Evolutionary conservation across 345 rosid genomes (phyloP).

Genomic region (rapeseed (Brassica napus)): DNA sequence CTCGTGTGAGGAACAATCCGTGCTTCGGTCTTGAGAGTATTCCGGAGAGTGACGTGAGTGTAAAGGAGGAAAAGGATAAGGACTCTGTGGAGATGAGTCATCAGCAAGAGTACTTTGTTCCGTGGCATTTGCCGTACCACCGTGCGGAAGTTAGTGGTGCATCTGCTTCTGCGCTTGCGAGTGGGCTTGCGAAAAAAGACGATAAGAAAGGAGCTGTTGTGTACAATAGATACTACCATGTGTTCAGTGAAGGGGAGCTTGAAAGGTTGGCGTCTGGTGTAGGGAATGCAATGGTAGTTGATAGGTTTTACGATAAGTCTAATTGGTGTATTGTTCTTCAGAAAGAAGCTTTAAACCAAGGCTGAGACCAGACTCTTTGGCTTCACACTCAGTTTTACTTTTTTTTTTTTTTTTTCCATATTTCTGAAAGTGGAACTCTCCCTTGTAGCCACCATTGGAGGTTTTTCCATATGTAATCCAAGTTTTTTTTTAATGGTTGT

Average conservation of each 20-base stretch:
- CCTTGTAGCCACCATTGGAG: slow-evolving; percentile 13
- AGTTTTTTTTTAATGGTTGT: slow-evolving; percentile 12
- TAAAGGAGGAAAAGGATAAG: slow-evolving; percentile 32
- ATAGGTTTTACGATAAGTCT: slow-evolving; percentile 87
- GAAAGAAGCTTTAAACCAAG: slow-evolving; percentile 49
- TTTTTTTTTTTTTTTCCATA: not conserved
- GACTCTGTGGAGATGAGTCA: slow-evolving; percentile 12
- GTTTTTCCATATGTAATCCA: slow-evolving; percentile 8
- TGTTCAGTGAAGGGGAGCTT: slow-evolving; percentile 88
- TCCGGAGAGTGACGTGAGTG: slow-evolving; percentile 71
- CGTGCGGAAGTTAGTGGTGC: slow-evolving; percentile 91
- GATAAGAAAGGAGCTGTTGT: slow-evolving; percentile 93
- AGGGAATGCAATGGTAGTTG: slow-evolving; percentile 61
- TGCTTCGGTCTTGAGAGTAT: slow-evolving; percentile 66
- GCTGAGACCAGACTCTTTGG: not conserved
- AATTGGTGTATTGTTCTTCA: slow-evolving; percentile 93
- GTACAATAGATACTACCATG: slow-evolving; percentile 90
- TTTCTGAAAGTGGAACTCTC: slow-evolving; percentile 6
- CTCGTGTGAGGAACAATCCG: slow-evolving; percentile 66
- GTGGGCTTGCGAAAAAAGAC: slow-evolving; percentile 86
- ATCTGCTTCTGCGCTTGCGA: slow-evolving; percentile 74
- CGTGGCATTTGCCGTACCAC: slow-evolving; percentile 97
- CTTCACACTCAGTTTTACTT: slow-evolving; percentile 2
- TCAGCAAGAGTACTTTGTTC: slow-evolving; percentile 95
- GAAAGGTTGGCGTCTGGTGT: slow-evolving; percentile 80